These are phyloP conservation scores for Yamagishiella unicocca DNA, from an alignment of 139 green algal species.

Conservation along the genomic window DNA sequence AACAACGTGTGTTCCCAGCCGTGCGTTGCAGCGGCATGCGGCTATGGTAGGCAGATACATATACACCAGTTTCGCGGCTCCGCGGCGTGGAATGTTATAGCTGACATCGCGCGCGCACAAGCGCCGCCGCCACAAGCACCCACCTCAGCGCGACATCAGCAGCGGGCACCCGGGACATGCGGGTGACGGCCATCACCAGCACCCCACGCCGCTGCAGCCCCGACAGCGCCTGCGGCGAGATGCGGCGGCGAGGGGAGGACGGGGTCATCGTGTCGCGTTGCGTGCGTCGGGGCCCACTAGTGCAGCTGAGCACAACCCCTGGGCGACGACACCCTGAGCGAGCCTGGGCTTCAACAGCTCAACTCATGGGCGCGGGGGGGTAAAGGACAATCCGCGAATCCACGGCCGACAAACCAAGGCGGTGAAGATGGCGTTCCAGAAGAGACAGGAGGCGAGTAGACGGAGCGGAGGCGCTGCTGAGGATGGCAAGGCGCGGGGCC, in stretches of 20 bases:
- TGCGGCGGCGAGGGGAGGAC: not conserved
- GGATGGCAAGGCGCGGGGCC: not conserved
- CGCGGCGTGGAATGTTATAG: too few relatives aligned
- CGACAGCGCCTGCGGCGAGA: not conserved
- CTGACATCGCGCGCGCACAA: too few relatives aligned
- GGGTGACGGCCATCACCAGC: slow-evolving; percentile 1
- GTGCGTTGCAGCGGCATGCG: not conserved
- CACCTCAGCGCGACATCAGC: slow-evolving; percentile 8
- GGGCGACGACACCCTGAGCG: not conserved
- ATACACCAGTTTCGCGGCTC: not conserved
- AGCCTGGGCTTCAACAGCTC: not conserved
- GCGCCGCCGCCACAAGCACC: too few relatives aligned
- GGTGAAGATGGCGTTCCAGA: too few relatives aligned
- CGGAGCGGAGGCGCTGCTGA: too few relatives aligned
- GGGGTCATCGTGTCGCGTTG: not conserved
- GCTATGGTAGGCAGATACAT: not conserved
- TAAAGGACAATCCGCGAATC: too few relatives aligned
- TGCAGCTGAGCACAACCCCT: not conserved
- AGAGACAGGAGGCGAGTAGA: too few relatives aligned
- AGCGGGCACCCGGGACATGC: not conserved
- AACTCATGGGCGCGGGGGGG: too few relatives aligned
- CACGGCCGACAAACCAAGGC: too few relatives aligned
- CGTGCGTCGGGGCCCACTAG: not conserved
- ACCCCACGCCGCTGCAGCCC: not conserved
- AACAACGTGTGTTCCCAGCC: not conserved